Base-by-base conservation (phyloP, 352 stramenopile genomes). In the Phytophthora uliginosa region DNA sequence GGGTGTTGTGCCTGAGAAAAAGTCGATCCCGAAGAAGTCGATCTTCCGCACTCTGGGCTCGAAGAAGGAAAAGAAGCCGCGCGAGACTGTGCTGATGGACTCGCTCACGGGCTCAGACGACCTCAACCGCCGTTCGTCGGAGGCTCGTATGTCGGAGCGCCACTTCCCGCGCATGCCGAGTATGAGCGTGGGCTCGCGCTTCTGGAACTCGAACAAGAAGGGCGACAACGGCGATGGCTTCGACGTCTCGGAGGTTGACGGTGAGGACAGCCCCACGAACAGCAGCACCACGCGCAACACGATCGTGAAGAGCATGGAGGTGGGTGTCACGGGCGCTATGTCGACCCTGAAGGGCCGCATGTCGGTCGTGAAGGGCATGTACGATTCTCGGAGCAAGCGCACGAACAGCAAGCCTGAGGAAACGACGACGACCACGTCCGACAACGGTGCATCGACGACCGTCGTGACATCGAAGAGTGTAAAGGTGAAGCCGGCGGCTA, bases 21-120 rank as follows among this genome's bases (percentile, higher is more conserved):
- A 91, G 76, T 47, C 79, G 7, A 88, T 77, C 26, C 71, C 80
- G 66, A 93, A 93, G 74, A 87, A 87, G 28, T 91, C 81, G 52
- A 83, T 96, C 69, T 96, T 96, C 85, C 88, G 89, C 60, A 94
- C 86, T 57, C 69, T 95, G n/a, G 89, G 86, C 10, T 89, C 88
- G 6, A 96, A 96, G 83, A 95, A 95, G 72, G 88, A 93, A 52
- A 83, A 79, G 62, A 89, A 89, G 68, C 69, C 73, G 1, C 78
- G 80, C 18, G 77, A 87, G 40, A 82, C 68, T 24, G 83, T 93
- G 52, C 75, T 93, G 34, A 71, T 95, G 64, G 87, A 96, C 73
- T 96, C 89, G 57, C 75, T 96, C 2, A 96, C 89, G 1, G 83
- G 86, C 33, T 82, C 86, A 45, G 87, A 94, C n/a, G 89, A 96